Percentiles rank a stretch among this genome's conserved stretches.
phyloP scores from a whole-genome alignment of 225 moss, liverwort and hornwort species.

The Anthoceros angustus region DNA sequence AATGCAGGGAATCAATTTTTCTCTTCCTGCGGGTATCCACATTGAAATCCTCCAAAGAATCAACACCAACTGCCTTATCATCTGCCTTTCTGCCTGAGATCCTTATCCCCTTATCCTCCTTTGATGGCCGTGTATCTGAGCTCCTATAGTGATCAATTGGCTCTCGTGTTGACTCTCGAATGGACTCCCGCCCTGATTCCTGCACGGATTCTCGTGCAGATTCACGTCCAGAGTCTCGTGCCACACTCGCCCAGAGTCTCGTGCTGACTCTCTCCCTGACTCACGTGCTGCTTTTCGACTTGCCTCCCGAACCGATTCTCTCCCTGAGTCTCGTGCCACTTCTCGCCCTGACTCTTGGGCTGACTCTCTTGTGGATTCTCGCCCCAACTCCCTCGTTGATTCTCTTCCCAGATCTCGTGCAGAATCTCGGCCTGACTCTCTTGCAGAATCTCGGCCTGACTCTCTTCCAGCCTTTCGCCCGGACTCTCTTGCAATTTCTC shows the following conservation, averaged over 20 bases:
- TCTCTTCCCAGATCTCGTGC: neutral
- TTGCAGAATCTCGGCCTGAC: no score
- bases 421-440: neutral
- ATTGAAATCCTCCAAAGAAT: neutral
- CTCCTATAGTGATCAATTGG: neutral
- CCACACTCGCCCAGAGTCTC: no score
- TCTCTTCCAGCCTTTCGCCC: no score
- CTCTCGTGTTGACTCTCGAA: neutral
- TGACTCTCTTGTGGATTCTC: neutral
- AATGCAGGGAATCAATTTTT: neutral
- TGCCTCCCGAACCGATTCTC: no score
- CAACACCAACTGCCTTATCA: neutral
- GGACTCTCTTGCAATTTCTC: no score
- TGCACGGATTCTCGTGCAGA: neutral
- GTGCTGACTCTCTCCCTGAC: no score
- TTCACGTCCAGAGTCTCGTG: no score
- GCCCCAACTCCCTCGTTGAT: neutral
- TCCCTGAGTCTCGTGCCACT: no score
- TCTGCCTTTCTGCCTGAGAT: neutral
- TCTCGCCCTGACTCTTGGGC: no score
- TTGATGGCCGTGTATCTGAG: neutral
- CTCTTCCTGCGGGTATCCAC: neutral
- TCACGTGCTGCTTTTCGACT: no score
- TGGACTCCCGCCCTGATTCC: neutral
- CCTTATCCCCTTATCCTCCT: neutral